Evolutionary conservation across 2,329 filamentous ascomycete genomes (phyloP).

Genomic region (Juglanconis sp.): DNA sequence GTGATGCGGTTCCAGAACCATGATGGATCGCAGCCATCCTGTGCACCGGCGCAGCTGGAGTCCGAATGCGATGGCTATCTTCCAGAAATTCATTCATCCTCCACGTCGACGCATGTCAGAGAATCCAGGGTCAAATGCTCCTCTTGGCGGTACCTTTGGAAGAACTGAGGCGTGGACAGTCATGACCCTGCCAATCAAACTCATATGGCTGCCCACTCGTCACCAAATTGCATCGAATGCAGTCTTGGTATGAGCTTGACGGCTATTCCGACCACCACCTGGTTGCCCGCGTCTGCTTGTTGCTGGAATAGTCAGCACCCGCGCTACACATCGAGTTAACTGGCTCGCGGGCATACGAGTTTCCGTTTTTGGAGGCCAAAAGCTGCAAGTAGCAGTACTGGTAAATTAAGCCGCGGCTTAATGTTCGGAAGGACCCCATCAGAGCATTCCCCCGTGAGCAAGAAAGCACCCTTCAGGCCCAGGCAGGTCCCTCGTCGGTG

Average conservation of each 20-base stretch:
- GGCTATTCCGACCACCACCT: background rate
- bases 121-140: background rate
- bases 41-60: constrained; percentile 2
- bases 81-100: background rate
- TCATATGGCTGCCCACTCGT: background rate
- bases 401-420: constrained; percentile 7
- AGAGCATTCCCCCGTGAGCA: background rate
- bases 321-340: background rate
- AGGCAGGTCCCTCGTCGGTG: background rate
- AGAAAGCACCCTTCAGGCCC: background rate
- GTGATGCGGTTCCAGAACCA: too few species aligned
- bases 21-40: too few species aligned
- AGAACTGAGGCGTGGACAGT: background rate
- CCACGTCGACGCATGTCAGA: background rate
- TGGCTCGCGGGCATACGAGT: background rate
- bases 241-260: background rate
- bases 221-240: background rate
- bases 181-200: constrained; percentile 12
- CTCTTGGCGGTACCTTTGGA: background rate
- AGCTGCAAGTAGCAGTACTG: constrained; percentile 7
- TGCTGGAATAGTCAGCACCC: constrained; percentile 8
- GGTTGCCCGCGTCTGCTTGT: constrained; percentile 1
- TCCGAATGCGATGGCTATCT: too few species aligned
- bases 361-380: background rate
- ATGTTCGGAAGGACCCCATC: background rate